These are phyloP conservation scores for Boletellus ananas DNA, from an alignment of 768 basidiomycete species.

Conservation along the genomic window DNA sequence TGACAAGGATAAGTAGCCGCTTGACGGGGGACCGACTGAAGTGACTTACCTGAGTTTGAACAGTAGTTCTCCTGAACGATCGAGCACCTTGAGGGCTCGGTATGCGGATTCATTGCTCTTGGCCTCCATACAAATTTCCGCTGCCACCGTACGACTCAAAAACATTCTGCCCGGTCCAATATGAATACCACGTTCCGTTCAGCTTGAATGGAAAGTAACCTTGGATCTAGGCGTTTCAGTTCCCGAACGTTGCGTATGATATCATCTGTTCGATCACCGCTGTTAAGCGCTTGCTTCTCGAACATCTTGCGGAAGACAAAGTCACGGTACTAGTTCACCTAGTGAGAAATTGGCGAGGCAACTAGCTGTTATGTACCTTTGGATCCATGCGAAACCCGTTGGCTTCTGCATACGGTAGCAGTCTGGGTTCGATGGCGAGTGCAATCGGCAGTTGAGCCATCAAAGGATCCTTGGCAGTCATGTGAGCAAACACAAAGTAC, in stretches of 20 bases:
- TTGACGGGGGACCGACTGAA: neutral
- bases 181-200: slow-evolving; percentile 1
- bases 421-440: slow-evolving; percentile 69
- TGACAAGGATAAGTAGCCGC: slow-evolving; percentile 13
- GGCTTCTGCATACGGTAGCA: slow-evolving; percentile 64
- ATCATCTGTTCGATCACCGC: slow-evolving; percentile 54
- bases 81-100: slow-evolving; percentile 60
- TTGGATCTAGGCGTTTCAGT: slow-evolving; percentile 63
- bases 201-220: slow-evolving; percentile 39
- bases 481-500: slow-evolving; percentile 3
- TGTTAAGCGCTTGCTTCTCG: slow-evolving; percentile 48
- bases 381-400: slow-evolving; percentile 80
- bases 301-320: slow-evolving; percentile 90
- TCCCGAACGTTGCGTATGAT: slow-evolving; percentile 70
- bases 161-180: slow-evolving; percentile 58
- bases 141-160: slow-evolving; percentile 77
- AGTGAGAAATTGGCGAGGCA: slow-evolving; percentile 12
- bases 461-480: slow-evolving; percentile 57
- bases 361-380: slow-evolving; percentile 44
- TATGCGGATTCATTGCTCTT: slow-evolving; percentile 69
- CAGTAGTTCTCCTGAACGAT: slow-evolving; percentile 60
- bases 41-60: slow-evolving; percentile 62
- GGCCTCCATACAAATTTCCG: slow-evolving; percentile 79
- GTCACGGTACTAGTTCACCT: slow-evolving; percentile 59
- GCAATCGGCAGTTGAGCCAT: slow-evolving; percentile 75